Evolutionary conservation across 192 early-diverging fungal species (phyloP).

Genomic region (Backusella parvicylindrica): DNA sequence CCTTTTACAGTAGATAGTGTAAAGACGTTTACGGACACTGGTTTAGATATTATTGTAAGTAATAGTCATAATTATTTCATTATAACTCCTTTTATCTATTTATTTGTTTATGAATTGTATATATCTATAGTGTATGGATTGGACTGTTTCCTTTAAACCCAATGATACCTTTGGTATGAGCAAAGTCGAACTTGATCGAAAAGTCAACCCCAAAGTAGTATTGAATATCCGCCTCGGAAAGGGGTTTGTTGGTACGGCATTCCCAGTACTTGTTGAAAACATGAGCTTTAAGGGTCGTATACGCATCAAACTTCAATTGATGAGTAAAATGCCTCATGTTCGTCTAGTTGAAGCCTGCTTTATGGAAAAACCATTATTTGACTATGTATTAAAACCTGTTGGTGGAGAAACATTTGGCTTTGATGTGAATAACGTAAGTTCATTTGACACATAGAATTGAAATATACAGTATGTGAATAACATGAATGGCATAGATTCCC

Average conservation of each 20-base stretch:
- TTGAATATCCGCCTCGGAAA: constrained; percentile 74
- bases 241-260: constrained; percentile 69
- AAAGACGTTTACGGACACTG: constrained; percentile 51
- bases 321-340: constrained; percentile 72
- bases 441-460: not conserved
- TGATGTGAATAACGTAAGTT: constrained; percentile 67
- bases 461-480: not conserved
- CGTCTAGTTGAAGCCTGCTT: constrained; percentile 67
- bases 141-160: constrained; percentile 69
- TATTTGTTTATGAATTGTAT: not conserved
- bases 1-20: constrained; percentile 58
- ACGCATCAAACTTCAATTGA: constrained; percentile 69
- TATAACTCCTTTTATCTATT: not conserved
- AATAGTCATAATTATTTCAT: not conserved
- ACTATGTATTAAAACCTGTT: constrained; percentile 78
- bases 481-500: constrained; percentile 41
- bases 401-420: constrained; percentile 65
- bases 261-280: constrained; percentile 73
- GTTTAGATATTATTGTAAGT: constrained; percentile 49
- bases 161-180: constrained; percentile 60
- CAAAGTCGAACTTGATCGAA: constrained; percentile 42
- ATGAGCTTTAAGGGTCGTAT: constrained; percentile 69
- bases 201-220: constrained; percentile 69
- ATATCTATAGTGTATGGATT: constrained; percentile 60
- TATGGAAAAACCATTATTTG: constrained; percentile 66